Evolutionary conservation across 768 basidiomycete species (phyloP).

Genomic region (Panellus pusillus): DNA sequence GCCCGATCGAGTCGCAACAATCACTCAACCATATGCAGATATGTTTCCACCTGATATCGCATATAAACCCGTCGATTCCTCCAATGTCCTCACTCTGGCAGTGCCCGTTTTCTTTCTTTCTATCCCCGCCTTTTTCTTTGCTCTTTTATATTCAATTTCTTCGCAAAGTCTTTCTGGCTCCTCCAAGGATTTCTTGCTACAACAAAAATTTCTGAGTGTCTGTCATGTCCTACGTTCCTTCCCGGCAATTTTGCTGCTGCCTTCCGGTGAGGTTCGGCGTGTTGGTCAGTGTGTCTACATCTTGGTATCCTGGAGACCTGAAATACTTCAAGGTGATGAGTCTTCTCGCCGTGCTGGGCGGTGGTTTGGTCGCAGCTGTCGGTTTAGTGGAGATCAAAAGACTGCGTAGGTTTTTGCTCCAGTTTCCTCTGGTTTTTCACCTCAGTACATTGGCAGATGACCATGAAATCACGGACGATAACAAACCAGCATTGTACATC

Average conservation of each 20-base stretch:
- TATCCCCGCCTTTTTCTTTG: constrained; percentile 9
- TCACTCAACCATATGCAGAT: no score
- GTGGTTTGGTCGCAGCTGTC: constrained; percentile 42
- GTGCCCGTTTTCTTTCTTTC: constrained; percentile 13
- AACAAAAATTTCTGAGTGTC: constrained; percentile 23
- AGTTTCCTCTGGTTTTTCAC: not conserved
- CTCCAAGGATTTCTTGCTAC: constrained; percentile 16
- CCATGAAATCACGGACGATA: constrained; percentile 34
- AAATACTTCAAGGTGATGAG: constrained; percentile 40
- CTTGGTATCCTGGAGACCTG: not conserved
- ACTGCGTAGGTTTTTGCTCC: constrained; percentile 38
- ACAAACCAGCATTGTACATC: constrained; percentile 46
- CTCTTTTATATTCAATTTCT: constrained; percentile 1
- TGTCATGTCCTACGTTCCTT: constrained; percentile 51
- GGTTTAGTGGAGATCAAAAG: constrained; percentile 49
- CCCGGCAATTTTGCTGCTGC: constrained; percentile 63
- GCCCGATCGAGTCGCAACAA: no score
- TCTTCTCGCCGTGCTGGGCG: constrained; percentile 41
- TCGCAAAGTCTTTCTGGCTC: constrained; percentile 15
- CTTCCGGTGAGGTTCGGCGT: constrained; percentile 66
- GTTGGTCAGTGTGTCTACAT: constrained; percentile 40
- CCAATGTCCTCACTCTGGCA: constrained; percentile 12
- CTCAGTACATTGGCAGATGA: constrained; percentile 25
- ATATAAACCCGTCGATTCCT: not conserved
- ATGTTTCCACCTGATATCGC: not conserved